Base-by-base conservation (phyloP, 495 filamentous ascomycete genomes). In the Pyronema omphalodes region DNA sequence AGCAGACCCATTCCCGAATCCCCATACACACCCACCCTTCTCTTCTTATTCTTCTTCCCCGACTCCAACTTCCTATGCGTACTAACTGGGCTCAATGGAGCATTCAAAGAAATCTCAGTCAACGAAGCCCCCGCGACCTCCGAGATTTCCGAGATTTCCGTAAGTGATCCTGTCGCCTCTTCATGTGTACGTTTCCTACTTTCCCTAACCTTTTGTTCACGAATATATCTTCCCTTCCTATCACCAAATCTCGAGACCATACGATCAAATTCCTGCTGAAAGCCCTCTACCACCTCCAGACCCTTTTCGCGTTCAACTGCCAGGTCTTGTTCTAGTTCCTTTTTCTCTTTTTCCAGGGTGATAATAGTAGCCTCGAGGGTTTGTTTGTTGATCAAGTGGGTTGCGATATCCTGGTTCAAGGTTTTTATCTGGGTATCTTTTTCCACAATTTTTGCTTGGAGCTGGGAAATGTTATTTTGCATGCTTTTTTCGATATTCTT, bases 231-330 rank as follows among this genome's bases (percentile, higher is more conserved):
- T 9, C 59, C 57, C 29, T 63, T 63, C 29, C 43, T 45, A 18
- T 64, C 61, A 3, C 61, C 61, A 41, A 64, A 51, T n/a, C 61
- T 52, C n/a, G 43, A 36, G 23, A 55, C 52, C 18, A 53, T 52
- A 43, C 56, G 60, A 9, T 46, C 53, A 8, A 49, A 46, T 19
- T 64, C 60, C 34, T 57, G 55, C 29, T 53, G 39, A 8, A 64
- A 17, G 11, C 34, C 39, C 29, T 46, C 47, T 1, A 60, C 18
- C 11, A 49, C 48, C 41, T 64, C 61, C 0, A 40, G 44, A 15
- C 54, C 41, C 37, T 62, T 63, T 8, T 40, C 48, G 15, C 54
- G 59, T 14, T 63, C 60, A 9, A 37, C 33, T 12, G 51, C 60
- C 6, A 63, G 48, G 40, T 53, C 52, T 18, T 55, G 48, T 9